phyloP scores from a whole-genome alignment of 1,284 basidiomycete genomes.

The Tilletia indica region DNA sequence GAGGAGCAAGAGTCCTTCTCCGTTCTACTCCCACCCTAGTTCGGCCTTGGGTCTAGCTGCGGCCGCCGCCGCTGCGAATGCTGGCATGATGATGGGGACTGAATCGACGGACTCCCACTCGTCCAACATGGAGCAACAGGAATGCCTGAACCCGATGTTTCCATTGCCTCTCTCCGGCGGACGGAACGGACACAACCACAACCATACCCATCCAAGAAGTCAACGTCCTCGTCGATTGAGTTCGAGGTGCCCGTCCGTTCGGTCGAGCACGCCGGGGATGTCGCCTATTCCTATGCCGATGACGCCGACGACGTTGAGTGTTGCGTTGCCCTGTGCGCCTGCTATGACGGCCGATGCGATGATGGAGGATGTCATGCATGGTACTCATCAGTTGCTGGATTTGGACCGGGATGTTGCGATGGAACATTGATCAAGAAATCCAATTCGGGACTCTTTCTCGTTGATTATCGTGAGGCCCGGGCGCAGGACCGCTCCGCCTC shows the following conservation, averaged over 20 bases:
- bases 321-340: too few species aligned
- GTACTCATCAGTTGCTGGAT: not conserved
- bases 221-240: not conserved
- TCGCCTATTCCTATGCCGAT: not conserved
- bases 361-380: not conserved
- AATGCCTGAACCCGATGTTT: constrained; percentile 3
- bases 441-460: too few species aligned
- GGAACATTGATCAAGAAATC: not conserved
- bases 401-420: not conserved
- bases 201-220: not conserved
- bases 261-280: constrained; percentile 11
- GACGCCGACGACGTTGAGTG: not conserved
- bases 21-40: not conserved
- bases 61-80: not conserved
- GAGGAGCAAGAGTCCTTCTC: constrained; percentile 15
- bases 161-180: not conserved
- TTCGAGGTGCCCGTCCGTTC: not conserved
- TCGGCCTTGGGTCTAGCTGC: not conserved
- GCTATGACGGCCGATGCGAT: not conserved
- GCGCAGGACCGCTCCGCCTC: too few species aligned
- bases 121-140: not conserved
- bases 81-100: not conserved
- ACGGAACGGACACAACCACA: constrained; percentile 5
- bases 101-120: not conserved
- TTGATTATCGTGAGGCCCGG: too few species aligned